A percentile compares a stretch with the other conserved stretches of the same genome.
Evolutionary conservation across 2,329 filamentous ascomycete genomes (phyloP).

Genomic region (Alternaria sp.): DNA sequence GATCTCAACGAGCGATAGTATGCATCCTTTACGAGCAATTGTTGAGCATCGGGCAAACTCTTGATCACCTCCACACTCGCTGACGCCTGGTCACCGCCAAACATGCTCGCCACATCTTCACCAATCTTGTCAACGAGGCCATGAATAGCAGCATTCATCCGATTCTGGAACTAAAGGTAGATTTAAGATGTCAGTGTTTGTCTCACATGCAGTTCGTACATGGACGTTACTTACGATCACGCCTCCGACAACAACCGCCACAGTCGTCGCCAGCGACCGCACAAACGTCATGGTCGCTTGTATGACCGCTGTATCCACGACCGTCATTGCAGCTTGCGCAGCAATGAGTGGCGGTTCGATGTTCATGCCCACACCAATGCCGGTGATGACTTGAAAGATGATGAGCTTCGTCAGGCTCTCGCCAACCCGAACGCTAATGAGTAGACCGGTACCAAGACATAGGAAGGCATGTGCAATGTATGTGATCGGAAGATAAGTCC

Average conservation of each 20-base stretch:
- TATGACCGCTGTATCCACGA: slow-evolving; percentile 56
- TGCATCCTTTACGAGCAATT: slow-evolving; percentile 44
- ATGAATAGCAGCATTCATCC: slow-evolving; percentile 56
- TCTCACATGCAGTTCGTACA: neutral
- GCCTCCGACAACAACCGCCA: slow-evolving; percentile 56
- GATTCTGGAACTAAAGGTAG: slow-evolving; percentile 54
- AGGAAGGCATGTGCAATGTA: slow-evolving; percentile 22
- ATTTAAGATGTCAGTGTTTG: neutral
- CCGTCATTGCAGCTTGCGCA: slow-evolving; percentile 52
- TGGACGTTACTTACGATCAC: slow-evolving; percentile 42
- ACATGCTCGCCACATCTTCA: slow-evolving; percentile 53
- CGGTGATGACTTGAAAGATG: slow-evolving; percentile 58
- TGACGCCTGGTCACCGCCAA: slow-evolving; percentile 65
- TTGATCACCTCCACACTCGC: slow-evolving; percentile 65
- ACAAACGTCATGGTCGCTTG: slow-evolving; percentile 58
- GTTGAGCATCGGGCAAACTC: slow-evolving; percentile 56
- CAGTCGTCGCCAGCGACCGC: slow-evolving; percentile 50
- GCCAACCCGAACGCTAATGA: slow-evolving; percentile 18
- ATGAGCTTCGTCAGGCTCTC: slow-evolving; percentile 47
- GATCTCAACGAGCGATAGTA: slow-evolving; percentile 34
- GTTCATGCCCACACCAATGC: slow-evolving; percentile 58
- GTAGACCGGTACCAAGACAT: slow-evolving; percentile 27
- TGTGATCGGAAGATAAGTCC: slow-evolving; percentile 43
- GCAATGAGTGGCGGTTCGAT: slow-evolving; percentile 63
- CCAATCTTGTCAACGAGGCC: slow-evolving; percentile 57